Evolutionary conservation across 148 eudicot genomes (phyloP), one percentile per base, ranked within the genome.

Genomic region (Vaccinium corymbosum): DNA sequence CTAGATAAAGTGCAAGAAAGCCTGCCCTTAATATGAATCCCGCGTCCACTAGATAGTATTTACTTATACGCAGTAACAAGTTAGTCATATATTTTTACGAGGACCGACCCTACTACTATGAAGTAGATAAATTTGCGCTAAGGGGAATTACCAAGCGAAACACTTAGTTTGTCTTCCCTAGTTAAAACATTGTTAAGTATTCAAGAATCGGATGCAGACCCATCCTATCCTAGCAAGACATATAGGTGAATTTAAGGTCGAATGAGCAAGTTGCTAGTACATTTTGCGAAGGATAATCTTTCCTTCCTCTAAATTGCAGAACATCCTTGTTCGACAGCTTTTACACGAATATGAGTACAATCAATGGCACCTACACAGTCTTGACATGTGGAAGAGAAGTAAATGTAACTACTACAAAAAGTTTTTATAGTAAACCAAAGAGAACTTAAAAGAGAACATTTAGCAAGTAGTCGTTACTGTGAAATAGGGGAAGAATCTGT

Each of bases 161-260:
- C 35, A 6, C 8, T 22, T 25, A 66, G 27, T 25, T 80, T 80
- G 48, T 80, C 74, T 29, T 80, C 83, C n/a, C 27, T 80, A 7
- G 14, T 61, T 20, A 80, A 16, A 4, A 56, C 83, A 61, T 80
- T 42, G 15, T 61, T 15, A 8, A 80, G 1, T 32, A 38, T 46
- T 35, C 29, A 3, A 1, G 79, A 76, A 22, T 76, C 25, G 0
- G 79, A 49, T 48, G 27, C 53, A 48, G 1, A 22, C 1, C 72
- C 38, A 9, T 66, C 72, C 35, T 0, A 22, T 61, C 72, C 72
- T 25, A 0, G 15, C n/a, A 62, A 62, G 4, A 80, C 50, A 83
- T 76, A 59, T 76, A 59, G 10, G 80, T 83, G 17, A 83, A 83
- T 15, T 46, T 83, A 13, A 83, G 57, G 49, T 83, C 74, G 38